These are phyloP conservation scores for Vaucheria bursata DNA, from an alignment of 352 stramenopile genomes.

Conservation along the genomic window DNA sequence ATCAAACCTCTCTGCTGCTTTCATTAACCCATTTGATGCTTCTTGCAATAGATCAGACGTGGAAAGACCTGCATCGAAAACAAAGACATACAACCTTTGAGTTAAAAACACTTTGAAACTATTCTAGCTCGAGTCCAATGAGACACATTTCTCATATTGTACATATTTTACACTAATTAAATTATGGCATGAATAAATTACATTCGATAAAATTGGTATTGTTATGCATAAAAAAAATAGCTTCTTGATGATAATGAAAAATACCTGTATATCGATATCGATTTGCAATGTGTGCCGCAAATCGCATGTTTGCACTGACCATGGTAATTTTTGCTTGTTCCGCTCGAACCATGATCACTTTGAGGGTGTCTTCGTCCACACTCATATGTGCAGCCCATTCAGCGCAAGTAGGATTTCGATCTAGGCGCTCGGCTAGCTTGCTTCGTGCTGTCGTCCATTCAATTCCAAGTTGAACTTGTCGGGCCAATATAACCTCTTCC, in stretches of 20 bases:
- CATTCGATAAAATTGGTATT: too few species aligned
- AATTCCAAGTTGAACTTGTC: conserved; percentile 44
- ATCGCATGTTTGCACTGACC: conserved; percentile 60
- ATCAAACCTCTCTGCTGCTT: conserved; percentile 71
- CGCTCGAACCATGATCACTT: conserved; percentile 14
- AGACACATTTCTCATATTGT: too few species aligned
- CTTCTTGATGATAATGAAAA: too few species aligned
- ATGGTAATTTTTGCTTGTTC: conserved; percentile 54
- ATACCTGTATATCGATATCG: conserved; percentile 51
- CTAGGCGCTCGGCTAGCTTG: conserved; percentile 19
- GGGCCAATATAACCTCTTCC: conserved; percentile 39
- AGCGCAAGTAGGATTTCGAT: conserved; percentile 14
- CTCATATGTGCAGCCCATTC: conserved; percentile 40
- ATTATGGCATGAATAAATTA: too few species aligned
- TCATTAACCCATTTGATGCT: conserved; percentile 62
- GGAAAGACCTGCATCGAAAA: too few species aligned
- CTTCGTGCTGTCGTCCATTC: conserved; percentile 17
- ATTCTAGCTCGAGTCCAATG: too few species aligned
- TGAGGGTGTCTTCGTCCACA: conserved; percentile 23
- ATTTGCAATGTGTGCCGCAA: conserved; percentile 62
- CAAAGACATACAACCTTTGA: conserved; percentile 57
- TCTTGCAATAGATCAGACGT: conserved; percentile 68
- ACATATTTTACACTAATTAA: too few species aligned
- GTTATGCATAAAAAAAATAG: too few species aligned
- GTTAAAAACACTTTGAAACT: too few species aligned